Evolutionary conservation across 306 rosid species (phyloP).

Genomic region (Cucurbita moschata): DNA sequence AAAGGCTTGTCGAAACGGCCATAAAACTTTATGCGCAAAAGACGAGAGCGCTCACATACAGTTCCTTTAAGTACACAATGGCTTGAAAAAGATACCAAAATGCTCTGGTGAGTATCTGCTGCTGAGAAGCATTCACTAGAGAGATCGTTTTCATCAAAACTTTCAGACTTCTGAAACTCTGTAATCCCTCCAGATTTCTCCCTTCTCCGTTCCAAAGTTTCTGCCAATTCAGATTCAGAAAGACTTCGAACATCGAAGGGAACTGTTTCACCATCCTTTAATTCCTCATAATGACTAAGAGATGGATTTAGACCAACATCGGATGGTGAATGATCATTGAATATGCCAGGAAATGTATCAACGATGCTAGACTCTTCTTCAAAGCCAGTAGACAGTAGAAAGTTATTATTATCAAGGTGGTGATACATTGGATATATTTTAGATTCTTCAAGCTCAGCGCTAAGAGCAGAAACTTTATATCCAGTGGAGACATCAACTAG

Average conservation of each 20-base stretch:
- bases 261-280: constrained; percentile 9
- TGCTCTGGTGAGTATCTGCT: constrained; percentile 78
- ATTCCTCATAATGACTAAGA: constrained; percentile 23
- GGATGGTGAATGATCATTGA: constrained; percentile 23
- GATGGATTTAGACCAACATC: constrained; percentile 19
- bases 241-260: constrained; percentile 15
- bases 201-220: constrained; percentile 23
- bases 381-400: constrained; percentile 25
- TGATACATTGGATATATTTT: constrained; percentile 13
- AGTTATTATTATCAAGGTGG: constrained; percentile 13
- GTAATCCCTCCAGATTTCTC: constrained; percentile 30
- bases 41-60: constrained; percentile 75
- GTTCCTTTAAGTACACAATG: constrained; percentile 68
- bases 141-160: constrained; percentile 41
- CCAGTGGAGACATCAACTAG: constrained; percentile 24
- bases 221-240: constrained; percentile 33
- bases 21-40: constrained; percentile 85
- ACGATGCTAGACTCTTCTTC: constrained; percentile 18
- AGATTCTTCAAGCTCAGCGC: constrained; percentile 26
- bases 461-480: constrained; percentile 19
- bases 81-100: constrained; percentile 89
- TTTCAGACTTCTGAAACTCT: constrained; percentile 24
- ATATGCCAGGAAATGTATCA: constrained; percentile 20
- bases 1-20: constrained; percentile 92
- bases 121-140: constrained; percentile 77